A percentile compares a stretch with the other conserved stretches of the same genome.
Conservation (phyloP, 768 basidiomycete genomes). For the Naematelia aurantialba region DNA sequence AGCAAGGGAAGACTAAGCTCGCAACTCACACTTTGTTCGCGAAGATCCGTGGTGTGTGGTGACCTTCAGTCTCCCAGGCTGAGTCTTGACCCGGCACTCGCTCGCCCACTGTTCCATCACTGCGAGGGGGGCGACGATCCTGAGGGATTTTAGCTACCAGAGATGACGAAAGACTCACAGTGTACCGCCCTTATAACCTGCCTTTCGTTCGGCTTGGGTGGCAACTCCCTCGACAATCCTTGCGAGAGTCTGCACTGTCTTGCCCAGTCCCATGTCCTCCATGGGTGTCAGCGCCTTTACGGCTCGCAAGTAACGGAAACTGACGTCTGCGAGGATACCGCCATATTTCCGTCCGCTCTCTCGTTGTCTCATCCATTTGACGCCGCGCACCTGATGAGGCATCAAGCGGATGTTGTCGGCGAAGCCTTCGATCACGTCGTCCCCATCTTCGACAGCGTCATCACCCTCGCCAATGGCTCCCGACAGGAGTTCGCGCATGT, state of each 20-base stretch:
- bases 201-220: constrained; percentile 63
- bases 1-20: neutral
- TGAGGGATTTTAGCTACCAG: constrained; percentile 43
- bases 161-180: constrained; percentile 35
- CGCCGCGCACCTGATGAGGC: constrained; percentile 82
- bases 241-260: constrained; percentile 82
- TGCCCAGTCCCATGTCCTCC: constrained; percentile 51
- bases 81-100: constrained; percentile 17
- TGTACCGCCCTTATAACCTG: constrained; percentile 58
- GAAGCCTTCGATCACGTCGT: constrained; percentile 75
- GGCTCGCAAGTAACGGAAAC: constrained; percentile 51
- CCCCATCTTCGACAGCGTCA: constrained; percentile 58
- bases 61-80: constrained; percentile 10
- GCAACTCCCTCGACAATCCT: constrained; percentile 80
- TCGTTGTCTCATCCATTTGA: constrained; percentile 80
- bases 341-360: constrained; percentile 75
- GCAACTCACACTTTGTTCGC: constrained; percentile 63
- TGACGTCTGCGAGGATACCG: constrained; percentile 78
- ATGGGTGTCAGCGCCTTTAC: neutral
- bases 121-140: constrained; percentile 81
- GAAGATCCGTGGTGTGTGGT: constrained; percentile 55
- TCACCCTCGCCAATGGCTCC: constrained; percentile 60
- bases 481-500: constrained; percentile 69
- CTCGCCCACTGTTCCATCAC: constrained; percentile 65
- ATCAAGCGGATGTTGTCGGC: constrained; percentile 64